Evolutionary conservation across 2,329 filamentous ascomycete species (phyloP).

Genomic region (Aspergillus cejpii): DNA sequence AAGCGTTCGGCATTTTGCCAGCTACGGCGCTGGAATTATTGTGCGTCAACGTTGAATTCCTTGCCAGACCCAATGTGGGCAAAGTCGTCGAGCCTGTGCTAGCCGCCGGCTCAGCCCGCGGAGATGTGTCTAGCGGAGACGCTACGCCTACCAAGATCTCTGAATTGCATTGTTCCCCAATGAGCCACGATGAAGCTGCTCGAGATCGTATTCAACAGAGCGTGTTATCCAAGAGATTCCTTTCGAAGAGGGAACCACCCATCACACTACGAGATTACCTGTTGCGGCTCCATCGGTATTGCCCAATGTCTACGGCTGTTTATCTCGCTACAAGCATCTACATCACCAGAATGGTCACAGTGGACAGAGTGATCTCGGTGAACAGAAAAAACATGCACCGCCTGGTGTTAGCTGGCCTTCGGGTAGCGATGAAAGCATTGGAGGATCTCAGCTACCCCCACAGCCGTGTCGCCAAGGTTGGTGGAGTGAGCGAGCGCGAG

Average conservation of each 20-base stretch:
- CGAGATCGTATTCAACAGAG: constrained; percentile 71
- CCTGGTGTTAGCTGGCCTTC: constrained; percentile 71
- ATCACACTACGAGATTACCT: constrained; percentile 82
- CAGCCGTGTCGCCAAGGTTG: constrained; percentile 74
- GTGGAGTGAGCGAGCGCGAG: constrained; percentile 76
- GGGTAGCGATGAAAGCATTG: constrained; percentile 90
- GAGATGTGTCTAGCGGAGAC: constrained; percentile 24
- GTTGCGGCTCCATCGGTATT: constrained; percentile 77
- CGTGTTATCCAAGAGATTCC: constrained; percentile 86
- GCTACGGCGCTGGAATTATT: constrained; percentile 72
- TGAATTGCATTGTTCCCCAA: constrained; percentile 34
- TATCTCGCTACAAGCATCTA: constrained; percentile 86
- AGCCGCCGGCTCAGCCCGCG: constrained; percentile 37
- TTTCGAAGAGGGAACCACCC: constrained; percentile 77
- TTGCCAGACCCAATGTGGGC: constrained; percentile 50
- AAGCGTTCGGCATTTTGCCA: constrained; percentile 62
- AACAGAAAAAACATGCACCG: constrained; percentile 81
- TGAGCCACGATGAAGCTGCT: constrained; percentile 48
- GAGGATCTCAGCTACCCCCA: constrained; percentile 88
- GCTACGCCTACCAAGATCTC: constrained; percentile 21
- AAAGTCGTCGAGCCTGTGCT: constrained; percentile 37
- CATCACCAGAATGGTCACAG: constrained; percentile 72
- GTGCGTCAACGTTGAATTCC: constrained; percentile 58
- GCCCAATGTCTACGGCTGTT: constrained; percentile 87
- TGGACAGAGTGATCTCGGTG: constrained; percentile 70